Evolutionary conservation across 257 asterid species (phyloP).

Genomic region (Solanum rostratum): DNA sequence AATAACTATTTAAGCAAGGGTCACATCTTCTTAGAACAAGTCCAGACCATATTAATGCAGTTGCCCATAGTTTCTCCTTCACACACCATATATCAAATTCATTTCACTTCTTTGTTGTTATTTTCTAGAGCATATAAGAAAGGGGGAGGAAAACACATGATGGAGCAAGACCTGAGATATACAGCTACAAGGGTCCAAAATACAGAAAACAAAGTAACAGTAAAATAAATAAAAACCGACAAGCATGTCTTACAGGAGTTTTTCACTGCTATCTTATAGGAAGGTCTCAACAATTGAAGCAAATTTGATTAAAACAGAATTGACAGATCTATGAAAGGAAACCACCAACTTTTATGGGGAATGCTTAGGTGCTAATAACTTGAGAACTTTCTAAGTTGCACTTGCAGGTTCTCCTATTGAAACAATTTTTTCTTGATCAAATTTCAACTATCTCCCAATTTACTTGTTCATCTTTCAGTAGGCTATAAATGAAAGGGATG

Average conservation of each 20-base stretch:
- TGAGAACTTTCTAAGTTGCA: neutral
- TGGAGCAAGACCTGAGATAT: neutral
- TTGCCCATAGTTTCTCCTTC: neutral
- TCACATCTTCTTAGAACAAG: neutral
- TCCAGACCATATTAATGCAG: neutral
- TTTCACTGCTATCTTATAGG: neutral
- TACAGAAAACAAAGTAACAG: neutral
- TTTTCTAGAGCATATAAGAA: neutral
- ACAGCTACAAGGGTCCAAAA: neutral
- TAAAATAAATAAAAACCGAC: neutral
- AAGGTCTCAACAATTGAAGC: neutral
- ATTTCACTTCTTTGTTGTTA: neutral
- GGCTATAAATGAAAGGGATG: neutral
- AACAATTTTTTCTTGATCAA: neutral
- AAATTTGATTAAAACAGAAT: neutral
- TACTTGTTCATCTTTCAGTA: neutral
- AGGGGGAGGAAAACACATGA: neutral
- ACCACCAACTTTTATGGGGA: neutral
- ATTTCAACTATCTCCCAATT: neutral
- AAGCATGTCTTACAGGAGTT: neutral
- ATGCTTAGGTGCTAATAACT: neutral
- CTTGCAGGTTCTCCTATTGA: neutral
- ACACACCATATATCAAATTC: neutral
- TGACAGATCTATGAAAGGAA: neutral
- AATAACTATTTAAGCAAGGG: neutral